Conservation (phyloP, 2,329 filamentous ascomycete species). For the Aspergillus sp. region DNA sequence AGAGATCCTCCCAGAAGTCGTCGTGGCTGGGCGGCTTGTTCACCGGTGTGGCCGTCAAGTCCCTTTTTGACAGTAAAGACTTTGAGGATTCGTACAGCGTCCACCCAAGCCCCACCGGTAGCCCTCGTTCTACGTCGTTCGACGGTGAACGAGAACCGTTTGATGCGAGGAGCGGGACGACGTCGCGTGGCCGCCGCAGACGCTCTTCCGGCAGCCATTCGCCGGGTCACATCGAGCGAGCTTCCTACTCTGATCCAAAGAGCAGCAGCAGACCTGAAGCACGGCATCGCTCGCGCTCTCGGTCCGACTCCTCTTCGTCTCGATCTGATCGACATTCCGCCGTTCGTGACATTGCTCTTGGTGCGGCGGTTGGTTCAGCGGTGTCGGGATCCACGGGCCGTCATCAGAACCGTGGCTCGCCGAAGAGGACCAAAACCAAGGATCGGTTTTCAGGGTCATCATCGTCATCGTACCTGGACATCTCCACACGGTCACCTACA, state of each 20-base stretch:
- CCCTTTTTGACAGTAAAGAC: slow-evolving; percentile 46
- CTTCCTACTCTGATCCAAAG: slow-evolving; percentile 21
- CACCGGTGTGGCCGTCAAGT: slow-evolving; percentile 48
- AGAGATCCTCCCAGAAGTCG: slow-evolving; percentile 39
- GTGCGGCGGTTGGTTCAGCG: slow-evolving; percentile 29
- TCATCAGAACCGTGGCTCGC: slow-evolving; percentile 25
- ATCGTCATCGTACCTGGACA: slow-evolving; percentile 52
- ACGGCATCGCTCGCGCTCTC: slow-evolving; percentile 26
- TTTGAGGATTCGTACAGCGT: slow-evolving; percentile 55
- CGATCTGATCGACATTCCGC: slow-evolving; percentile 18
- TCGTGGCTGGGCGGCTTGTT: slow-evolving; percentile 49
- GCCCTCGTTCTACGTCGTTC: slow-evolving; percentile 20
- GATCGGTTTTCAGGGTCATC: slow-evolving; percentile 42
- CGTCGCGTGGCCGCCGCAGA: slow-evolving; percentile 35
- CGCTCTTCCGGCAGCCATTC: slow-evolving; percentile 23
- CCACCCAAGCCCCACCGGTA: slow-evolving; percentile 42
- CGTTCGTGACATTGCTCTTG: slow-evolving; percentile 28
- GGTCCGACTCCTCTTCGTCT: slow-evolving; percentile 20
- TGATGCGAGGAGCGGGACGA: slow-evolving; percentile 21
- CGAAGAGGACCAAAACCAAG: slow-evolving; percentile 21
- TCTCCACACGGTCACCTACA: slow-evolving; percentile 37
- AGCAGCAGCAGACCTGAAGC: slow-evolving; percentile 11
- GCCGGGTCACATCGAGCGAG: slow-evolving; percentile 27
- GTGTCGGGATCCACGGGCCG: slow-evolving; percentile 19
- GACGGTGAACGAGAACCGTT: slow-evolving; percentile 19